Conservation (phyloP, 805 yeast species). For the Scheffersomyces spartinae region DNA sequence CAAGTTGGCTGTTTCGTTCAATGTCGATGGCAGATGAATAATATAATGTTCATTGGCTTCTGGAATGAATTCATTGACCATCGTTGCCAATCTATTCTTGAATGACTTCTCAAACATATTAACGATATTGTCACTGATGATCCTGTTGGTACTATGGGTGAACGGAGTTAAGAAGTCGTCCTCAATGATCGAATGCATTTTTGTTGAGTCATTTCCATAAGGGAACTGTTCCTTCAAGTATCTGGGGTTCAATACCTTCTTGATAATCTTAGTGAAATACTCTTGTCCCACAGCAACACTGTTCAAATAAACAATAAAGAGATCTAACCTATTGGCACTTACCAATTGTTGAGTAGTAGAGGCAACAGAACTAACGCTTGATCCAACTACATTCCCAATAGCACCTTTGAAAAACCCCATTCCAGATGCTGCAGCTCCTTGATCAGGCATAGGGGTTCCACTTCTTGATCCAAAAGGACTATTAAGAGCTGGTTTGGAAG, state of each 20-base stretch:
- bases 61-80: constrained; percentile 33
- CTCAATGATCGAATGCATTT: constrained; percentile 13
- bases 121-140: constrained; percentile 25
- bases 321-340: no score
- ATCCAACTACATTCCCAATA: constrained; percentile 31
- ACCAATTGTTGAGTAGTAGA: no score
- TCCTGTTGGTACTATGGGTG: constrained; percentile 4
- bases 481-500: constrained; percentile 5
- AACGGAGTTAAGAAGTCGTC: no score
- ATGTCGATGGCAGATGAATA: constrained; percentile 13
- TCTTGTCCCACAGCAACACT: constrained; percentile 53
- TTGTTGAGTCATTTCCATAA: constrained; percentile 20
- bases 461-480: constrained; percentile 17
- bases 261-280: constrained; percentile 43
- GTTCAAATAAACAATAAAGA: constrained; percentile 59
- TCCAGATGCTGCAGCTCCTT: constrained; percentile 7
- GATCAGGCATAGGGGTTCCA: constrained; percentile 23
- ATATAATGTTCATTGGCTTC: constrained; percentile 22
- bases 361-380: no score
- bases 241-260: no score
- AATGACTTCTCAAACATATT: constrained; percentile 38
- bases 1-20: constrained; percentile 25
- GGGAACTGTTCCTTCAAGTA: no score
- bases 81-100: constrained; percentile 28
- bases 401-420: constrained; percentile 34